Conservation (phyloP, 2,329 filamentous ascomycete genomes). For the Raffaelea arxii region DNA sequence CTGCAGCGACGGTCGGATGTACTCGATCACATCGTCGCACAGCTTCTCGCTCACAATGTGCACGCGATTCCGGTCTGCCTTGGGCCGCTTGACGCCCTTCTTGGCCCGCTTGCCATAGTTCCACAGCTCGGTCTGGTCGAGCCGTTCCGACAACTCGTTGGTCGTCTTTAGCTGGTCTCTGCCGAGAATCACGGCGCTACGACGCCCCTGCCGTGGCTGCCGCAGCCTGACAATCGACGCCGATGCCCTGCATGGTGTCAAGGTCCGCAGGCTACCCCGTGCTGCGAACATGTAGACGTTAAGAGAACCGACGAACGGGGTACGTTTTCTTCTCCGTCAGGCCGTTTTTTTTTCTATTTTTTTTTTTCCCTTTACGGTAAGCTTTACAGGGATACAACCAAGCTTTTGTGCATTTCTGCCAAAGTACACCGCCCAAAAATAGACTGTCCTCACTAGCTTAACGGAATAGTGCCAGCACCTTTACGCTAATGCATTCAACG, state of each 20-base stretch:
- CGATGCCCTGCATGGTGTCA: neutral
- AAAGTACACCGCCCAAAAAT: no score
- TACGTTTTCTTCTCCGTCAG: no score
- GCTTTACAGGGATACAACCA: no score
- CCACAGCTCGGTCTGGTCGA: slow-evolving; percentile 14
- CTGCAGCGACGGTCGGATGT: slow-evolving; percentile 58
- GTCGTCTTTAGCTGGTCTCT: neutral
- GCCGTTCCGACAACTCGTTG: slow-evolving; percentile 12
- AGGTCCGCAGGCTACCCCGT: neutral
- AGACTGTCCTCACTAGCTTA: no score
- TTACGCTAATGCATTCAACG: no score
- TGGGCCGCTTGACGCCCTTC: slow-evolving; percentile 4
- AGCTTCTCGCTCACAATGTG: slow-evolving; percentile 43
- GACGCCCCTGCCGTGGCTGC: neutral
- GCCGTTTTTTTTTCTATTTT: no score
- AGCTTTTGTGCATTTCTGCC: no score
- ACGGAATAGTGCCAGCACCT: no score
- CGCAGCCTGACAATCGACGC: neutral
- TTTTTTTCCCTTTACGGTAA: no score
- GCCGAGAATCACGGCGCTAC: neutral
- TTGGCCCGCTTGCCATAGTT: slow-evolving; percentile 6
- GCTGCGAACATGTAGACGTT: slow-evolving; percentile 4
- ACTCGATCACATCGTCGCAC: slow-evolving; percentile 59
- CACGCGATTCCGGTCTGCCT: slow-evolving; percentile 31
- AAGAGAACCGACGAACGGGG: no score